These are phyloP conservation scores for Pseudogymnoascus sp. DNA, from an alignment of 2,329 filamentous ascomycete genomes.

Conservation along the genomic window DNA sequence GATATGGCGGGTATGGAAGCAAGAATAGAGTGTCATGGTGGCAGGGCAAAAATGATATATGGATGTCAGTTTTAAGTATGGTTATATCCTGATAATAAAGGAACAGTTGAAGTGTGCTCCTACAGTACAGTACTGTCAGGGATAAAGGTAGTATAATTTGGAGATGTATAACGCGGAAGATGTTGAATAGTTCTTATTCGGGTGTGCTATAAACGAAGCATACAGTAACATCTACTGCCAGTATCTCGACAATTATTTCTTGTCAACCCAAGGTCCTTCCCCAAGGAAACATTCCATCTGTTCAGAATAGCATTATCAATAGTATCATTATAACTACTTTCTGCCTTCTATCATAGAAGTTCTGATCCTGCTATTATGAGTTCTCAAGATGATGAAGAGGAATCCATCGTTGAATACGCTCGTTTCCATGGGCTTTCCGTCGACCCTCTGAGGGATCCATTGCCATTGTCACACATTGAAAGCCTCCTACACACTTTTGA, in stretches of 20 bases:
- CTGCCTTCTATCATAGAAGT: not conserved
- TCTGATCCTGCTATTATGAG: not conserved
- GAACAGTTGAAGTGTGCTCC: not conserved
- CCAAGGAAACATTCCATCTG: not conserved
- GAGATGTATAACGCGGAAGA: not conserved
- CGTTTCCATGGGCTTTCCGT: slow-evolving; percentile 19
- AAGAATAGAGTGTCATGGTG: not conserved
- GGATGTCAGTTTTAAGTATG: not conserved
- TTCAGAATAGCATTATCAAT: not conserved
- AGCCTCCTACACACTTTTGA: slow-evolving; percentile 9
- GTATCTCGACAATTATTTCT: not conserved
- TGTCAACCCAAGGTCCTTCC: not conserved
- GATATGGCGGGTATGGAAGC: not conserved
- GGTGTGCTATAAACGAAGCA: not conserved
- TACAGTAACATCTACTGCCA: not conserved
- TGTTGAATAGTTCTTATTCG: not conserved
- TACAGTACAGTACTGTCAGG: not conserved
- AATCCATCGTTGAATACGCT: slow-evolving; percentile 23
- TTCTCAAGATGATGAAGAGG: slow-evolving; percentile 11
- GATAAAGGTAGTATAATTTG: not conserved
- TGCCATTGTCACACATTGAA: slow-evolving; percentile 15
- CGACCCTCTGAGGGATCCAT: slow-evolving; percentile 17
- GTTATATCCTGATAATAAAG: not conserved
- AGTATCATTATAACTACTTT: not conserved
- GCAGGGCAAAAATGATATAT: not conserved